Percentiles rank a stretch among this genome's conserved stretches.
phyloP scores from a whole-genome alignment of 305 asterid species.

The Petunia hybrid region DNA sequence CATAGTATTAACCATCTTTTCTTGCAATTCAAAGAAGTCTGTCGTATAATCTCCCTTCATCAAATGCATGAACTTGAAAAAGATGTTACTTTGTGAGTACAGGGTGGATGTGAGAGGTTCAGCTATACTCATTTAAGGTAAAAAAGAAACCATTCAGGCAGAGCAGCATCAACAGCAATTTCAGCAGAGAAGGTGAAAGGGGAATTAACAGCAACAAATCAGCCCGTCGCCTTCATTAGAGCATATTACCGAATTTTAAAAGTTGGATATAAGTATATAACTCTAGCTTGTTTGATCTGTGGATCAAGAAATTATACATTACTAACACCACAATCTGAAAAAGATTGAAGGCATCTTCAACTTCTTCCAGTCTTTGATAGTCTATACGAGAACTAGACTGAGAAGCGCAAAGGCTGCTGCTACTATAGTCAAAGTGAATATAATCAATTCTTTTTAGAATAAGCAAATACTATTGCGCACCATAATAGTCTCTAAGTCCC shows the following conservation, averaged over 20 bases:
- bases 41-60: constrained; percentile 7
- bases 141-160: neutral
- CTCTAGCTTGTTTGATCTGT: neutral
- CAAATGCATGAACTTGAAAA: constrained; percentile 8
- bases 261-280: constrained; percentile 7
- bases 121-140: neutral
- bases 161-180: constrained; percentile 1
- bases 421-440: constrained; percentile 18
- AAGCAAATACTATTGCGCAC: constrained; percentile 52
- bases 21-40: neutral
- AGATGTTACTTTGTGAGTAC: neutral
- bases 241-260: neutral
- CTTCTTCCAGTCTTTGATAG: constrained; percentile 25
- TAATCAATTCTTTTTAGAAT: neutral
- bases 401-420: constrained; percentile 2
- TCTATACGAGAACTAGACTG: neutral
- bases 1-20: constrained; percentile 20
- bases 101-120: constrained; percentile 19
- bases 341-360: neutral
- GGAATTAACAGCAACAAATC: constrained; percentile 19
- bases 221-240: neutral
- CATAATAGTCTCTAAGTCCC: constrained; percentile 82
- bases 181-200: constrained; percentile 1
- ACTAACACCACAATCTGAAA: constrained; percentile 22
- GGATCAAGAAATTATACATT: constrained; percentile 11